Conservation (phyloP, 257 asterid genomes). For the Oldenlandia corymbosa region DNA sequence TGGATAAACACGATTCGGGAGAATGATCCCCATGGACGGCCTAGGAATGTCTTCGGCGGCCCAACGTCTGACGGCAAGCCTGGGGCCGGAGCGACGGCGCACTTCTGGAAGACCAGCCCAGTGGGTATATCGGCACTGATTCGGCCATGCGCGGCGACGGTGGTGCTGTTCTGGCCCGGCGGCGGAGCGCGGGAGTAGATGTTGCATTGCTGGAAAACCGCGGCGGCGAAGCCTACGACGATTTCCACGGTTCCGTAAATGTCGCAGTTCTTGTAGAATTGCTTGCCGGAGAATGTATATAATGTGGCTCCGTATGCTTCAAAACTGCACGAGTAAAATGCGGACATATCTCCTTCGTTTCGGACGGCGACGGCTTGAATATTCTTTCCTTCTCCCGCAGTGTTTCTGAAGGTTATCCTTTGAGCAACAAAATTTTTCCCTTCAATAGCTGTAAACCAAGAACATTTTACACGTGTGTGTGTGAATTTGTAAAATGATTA, state of each 20-base stretch:
- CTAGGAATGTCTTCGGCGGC: slow-evolving; percentile 34
- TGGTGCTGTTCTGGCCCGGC: slow-evolving; percentile 7
- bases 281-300: slow-evolving; percentile 14
- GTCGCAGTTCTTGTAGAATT: slow-evolving; percentile 20
- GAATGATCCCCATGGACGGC: slow-evolving; percentile 70
- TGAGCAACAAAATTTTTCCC: slow-evolving; percentile 17
- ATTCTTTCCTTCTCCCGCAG: slow-evolving; percentile 17
- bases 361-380: slow-evolving; percentile 26
- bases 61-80: slow-evolving; percentile 31
- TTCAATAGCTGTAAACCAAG: background rate
- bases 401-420: slow-evolving; percentile 18
- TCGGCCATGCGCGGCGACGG: slow-evolving; percentile 57
- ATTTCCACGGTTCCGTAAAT: slow-evolving; percentile 22
- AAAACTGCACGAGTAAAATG: slow-evolving; percentile 15
- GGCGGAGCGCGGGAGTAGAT: slow-evolving; percentile 8
- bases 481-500: no score
- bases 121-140: slow-evolving; percentile 62
- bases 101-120: slow-evolving; percentile 49
- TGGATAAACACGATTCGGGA: slow-evolving; percentile 55
- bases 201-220: slow-evolving; percentile 14
- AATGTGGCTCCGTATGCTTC: slow-evolving; percentile 21
- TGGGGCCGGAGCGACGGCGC: slow-evolving; percentile 35
- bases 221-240: slow-evolving; percentile 21
- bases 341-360: slow-evolving; percentile 18
- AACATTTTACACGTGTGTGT: no score